Conservation (phyloP, 176 grass and related monocot genomes). For the Bothriochloa decipiens region DNA sequence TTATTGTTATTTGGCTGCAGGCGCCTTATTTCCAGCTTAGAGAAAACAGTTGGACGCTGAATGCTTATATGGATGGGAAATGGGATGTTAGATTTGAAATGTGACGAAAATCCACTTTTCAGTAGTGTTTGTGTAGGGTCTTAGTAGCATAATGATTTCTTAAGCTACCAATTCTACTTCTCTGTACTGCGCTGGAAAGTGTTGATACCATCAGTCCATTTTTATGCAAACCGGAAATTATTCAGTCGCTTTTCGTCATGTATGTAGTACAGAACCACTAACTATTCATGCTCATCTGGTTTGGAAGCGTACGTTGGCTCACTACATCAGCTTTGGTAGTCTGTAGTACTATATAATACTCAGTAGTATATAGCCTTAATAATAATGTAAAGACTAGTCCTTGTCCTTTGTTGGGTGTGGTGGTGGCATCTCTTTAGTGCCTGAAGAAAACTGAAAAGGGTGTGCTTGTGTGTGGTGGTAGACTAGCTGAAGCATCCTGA, state of each 20-base stretch:
- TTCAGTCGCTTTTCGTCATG: not conserved
- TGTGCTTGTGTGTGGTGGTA: too few species aligned
- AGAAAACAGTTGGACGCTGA: slow-evolving; percentile 92
- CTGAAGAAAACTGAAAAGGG: too few species aligned
- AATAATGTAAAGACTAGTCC: too few species aligned
- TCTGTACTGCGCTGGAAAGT: slow-evolving; percentile 12
- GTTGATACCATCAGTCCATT: slow-evolving; percentile 15
- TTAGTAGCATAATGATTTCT: not conserved
- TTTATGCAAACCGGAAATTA: slow-evolving; percentile 7
- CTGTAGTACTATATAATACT: not conserved
- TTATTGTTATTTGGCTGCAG: slow-evolving; percentile 59
- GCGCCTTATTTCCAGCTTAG: slow-evolving; percentile 86
- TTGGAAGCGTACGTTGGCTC: not conserved
- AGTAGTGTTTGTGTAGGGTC: not conserved
- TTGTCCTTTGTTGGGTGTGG: not conserved
- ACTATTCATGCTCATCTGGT: not conserved
- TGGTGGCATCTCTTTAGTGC: too few species aligned
- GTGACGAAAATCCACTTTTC: slow-evolving; percentile 37
- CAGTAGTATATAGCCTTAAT: not conserved
- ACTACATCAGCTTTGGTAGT: not conserved
- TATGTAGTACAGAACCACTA: not conserved
- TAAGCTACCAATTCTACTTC: slow-evolving; percentile 15
- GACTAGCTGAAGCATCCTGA: too few species aligned
- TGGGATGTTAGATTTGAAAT: slow-evolving; percentile 83
- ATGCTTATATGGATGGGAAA: slow-evolving; percentile 80